Percentiles rank a stretch among this genome's conserved stretches.
These are phyloP conservation scores for Penicillium maclennaniae DNA, from an alignment of 495 filamentous ascomycete species.

Conservation along the genomic window DNA sequence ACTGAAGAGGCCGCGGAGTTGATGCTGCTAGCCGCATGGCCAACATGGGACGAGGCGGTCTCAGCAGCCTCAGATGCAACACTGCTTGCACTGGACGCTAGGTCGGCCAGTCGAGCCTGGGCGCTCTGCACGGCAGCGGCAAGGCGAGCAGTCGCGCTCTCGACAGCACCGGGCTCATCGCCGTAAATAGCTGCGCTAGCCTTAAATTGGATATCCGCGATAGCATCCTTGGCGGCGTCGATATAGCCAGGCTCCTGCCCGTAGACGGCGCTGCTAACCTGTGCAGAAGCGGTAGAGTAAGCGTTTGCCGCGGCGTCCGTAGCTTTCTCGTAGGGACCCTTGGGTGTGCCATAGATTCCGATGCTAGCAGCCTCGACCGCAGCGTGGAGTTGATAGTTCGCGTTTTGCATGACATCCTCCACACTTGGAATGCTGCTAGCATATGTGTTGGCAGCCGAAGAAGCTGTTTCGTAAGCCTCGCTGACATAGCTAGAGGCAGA, in stretches of 20 bases:
- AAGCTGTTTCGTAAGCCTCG: slow-evolving; percentile 56
- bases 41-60: slow-evolving; percentile 44
- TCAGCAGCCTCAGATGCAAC: slow-evolving; percentile 37
- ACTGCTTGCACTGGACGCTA: slow-evolving; percentile 36
- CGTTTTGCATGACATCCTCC: slow-evolving; percentile 55
- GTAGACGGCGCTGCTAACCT: slow-evolving; percentile 53
- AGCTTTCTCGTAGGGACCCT: slow-evolving; percentile 52
- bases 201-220: slow-evolving; percentile 48
- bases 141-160: slow-evolving; percentile 50
- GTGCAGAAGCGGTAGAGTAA: slow-evolving; percentile 45
- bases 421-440: slow-evolving; percentile 57
- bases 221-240: slow-evolving; percentile 44
- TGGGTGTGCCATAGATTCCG: slow-evolving; percentile 57
- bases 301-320: slow-evolving; percentile 48
- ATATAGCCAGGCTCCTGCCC: slow-evolving; percentile 48
- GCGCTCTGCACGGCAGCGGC: slow-evolving; percentile 46
- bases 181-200: slow-evolving; percentile 56
- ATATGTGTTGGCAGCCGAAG: slow-evolving; percentile 43
- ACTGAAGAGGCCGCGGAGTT: slow-evolving; percentile 24
- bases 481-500: slow-evolving; percentile 53
- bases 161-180: slow-evolving; percentile 50
- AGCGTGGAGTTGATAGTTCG: slow-evolving; percentile 52
- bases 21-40: slow-evolving; percentile 35
- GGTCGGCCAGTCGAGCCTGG: slow-evolving; percentile 42
- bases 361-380: slow-evolving; percentile 58